Evolutionary conservation across 768 basidiomycete species (phyloP).

Genomic region (Termitomyces sp.): DNA sequence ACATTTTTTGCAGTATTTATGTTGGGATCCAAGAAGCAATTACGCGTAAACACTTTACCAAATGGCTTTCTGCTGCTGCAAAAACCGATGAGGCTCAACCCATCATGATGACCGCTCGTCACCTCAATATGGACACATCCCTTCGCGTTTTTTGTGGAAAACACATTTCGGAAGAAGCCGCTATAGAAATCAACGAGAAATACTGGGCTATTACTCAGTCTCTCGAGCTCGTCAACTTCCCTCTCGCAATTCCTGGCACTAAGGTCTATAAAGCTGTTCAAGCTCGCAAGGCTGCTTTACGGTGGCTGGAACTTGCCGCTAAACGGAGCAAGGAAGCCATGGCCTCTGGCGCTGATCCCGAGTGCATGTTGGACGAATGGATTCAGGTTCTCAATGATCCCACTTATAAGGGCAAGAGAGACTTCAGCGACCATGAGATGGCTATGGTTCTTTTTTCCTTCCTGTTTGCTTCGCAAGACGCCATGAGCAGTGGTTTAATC

Average conservation of each 20-base stretch:
- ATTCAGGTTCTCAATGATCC: conserved; percentile 65
- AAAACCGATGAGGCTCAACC: conserved; percentile 47
- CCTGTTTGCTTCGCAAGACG: conserved; percentile 95
- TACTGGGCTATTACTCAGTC: conserved; percentile 97
- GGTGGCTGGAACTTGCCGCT: conserved; percentile 78
- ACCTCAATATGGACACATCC: conserved; percentile 96
- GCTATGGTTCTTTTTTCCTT: conserved; percentile 96
- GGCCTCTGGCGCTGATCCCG: conserved; percentile 73
- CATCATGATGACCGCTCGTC: conserved; percentile 90
- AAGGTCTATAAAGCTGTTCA: conserved; percentile 94
- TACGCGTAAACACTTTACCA: conserved; percentile 67
- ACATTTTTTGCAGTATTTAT: conserved; percentile 60
- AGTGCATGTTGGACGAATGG: conserved; percentile 95
- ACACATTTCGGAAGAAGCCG: conserved; percentile 81
- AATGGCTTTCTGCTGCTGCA: conserved; percentile 65
- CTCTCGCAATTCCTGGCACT: conserved; percentile 90
- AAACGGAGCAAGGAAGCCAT: conserved; percentile 77
- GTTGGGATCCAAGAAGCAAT: conserved; percentile 79
- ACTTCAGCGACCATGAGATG: conserved; percentile 94
- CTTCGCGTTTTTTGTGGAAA: conserved; percentile 92
- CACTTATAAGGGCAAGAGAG: conserved; percentile 70
- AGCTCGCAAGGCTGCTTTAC: conserved; percentile 81
- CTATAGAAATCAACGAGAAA: conserved; percentile 81
- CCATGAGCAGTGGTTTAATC: conserved; percentile 96
- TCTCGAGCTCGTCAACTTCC: conserved; percentile 98